phyloP scores from a whole-genome alignment of 2,329 filamentous ascomycete genomes.

The Pyrenophora seminiperda region DNA sequence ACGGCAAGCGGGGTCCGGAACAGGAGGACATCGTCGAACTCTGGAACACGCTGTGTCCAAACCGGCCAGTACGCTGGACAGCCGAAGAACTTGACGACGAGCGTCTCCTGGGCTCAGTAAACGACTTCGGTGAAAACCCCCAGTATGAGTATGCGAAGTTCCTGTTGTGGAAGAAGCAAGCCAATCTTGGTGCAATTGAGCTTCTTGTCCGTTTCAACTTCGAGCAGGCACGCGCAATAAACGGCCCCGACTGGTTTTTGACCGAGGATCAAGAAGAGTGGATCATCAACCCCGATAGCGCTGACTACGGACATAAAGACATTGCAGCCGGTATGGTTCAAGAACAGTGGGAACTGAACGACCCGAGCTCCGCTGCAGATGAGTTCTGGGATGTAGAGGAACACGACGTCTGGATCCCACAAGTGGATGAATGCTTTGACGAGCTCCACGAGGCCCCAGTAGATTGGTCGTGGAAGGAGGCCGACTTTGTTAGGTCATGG shows the following conservation, averaged over 20 bases:
- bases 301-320: not conserved
- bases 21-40: not conserved
- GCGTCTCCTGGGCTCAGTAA: not conserved
- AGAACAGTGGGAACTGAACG: too few relatives aligned
- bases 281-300: not conserved
- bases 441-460: not conserved
- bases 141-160: not conserved
- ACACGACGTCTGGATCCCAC: too few relatives aligned
- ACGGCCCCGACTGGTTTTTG: not conserved
- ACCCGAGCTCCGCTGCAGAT: too few relatives aligned
- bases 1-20: not conserved
- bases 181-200: not conserved
- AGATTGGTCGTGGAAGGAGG: not conserved
- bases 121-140: not conserved
- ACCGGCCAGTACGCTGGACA: not conserved
- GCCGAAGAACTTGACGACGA: not conserved
- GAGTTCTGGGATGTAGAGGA: too few relatives aligned
- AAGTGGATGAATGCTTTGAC: not conserved
- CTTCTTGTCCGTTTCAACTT: not conserved
- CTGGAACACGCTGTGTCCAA: not conserved
- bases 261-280: not conserved
- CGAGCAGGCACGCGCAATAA: not conserved
- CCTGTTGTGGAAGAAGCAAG: not conserved
- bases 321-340: too few relatives aligned
- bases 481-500: not conserved